phyloP scores from a whole-genome alignment of 306 rosid genomes.

The Glycyrrhiza uralensis region DNA sequence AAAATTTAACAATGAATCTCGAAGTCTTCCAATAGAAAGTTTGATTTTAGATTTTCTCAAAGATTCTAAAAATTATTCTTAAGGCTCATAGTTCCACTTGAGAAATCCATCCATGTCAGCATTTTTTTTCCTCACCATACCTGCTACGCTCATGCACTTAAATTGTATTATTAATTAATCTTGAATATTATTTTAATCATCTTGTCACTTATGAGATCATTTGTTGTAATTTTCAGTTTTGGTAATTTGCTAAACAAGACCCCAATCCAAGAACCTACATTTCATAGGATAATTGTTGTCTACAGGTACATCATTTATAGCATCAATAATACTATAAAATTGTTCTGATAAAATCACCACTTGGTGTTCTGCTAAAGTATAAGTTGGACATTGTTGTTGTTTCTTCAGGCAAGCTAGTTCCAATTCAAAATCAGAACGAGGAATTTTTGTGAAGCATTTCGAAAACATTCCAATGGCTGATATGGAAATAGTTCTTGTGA shows the following conservation, averaged over 20 bases:
- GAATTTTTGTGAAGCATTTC: slow-evolving; percentile 87
- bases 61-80: too few relatives aligned
- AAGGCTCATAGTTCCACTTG: too few relatives aligned
- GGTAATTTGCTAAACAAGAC: slow-evolving; percentile 54
- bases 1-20: too few relatives aligned
- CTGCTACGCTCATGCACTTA: slow-evolving; percentile 1
- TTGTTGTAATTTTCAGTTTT: slow-evolving; percentile 40
- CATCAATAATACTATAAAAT: too few relatives aligned
- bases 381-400: slow-evolving; percentile 24
- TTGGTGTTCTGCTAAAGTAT: slow-evolving; percentile 1
- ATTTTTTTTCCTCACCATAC: too few relatives aligned
- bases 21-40: too few relatives aligned
- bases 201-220: neutral
- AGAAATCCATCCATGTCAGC: too few relatives aligned
- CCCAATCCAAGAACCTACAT: slow-evolving; percentile 87
- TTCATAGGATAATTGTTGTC: slow-evolving; percentile 80
- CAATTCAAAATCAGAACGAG: slow-evolving; percentile 50
- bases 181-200: slow-evolving; percentile 7
- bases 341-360: too few relatives aligned
- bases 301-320: slow-evolving; percentile 66
- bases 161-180: neutral
- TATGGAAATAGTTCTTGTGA: slow-evolving; percentile 94
- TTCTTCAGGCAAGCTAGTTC: slow-evolving; percentile 49
- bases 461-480: slow-evolving; percentile 93
- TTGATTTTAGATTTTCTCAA: too few relatives aligned